phyloP scores from a whole-genome alignment of 257 asterid genomes.

The Mentha longifolia region DNA sequence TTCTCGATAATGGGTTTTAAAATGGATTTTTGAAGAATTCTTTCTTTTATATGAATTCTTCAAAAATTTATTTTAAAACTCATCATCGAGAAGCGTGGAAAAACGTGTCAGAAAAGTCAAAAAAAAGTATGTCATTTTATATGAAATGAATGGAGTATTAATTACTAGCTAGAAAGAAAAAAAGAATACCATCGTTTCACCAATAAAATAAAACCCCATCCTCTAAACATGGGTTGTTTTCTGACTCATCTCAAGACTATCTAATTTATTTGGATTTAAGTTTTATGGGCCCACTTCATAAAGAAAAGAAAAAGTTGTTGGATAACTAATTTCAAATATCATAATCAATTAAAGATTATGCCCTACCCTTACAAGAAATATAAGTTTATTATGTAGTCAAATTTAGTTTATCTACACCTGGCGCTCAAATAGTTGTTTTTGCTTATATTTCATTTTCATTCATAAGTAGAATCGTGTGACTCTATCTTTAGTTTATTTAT shows the following conservation, averaged over 20 bases:
- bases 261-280: not conserved
- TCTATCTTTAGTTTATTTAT: not conserved
- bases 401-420: not conserved
- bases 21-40: too few relatives aligned
- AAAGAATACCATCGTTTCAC: conserved; percentile 6
- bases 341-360: conserved; percentile 16
- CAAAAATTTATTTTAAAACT: too few relatives aligned
- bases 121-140: too few relatives aligned
- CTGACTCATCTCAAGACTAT: conserved; percentile 1
- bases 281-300: not conserved
- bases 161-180: not conserved
- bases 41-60: too few relatives aligned
- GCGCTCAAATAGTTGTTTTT: not conserved
- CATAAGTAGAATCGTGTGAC: not conserved
- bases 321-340: conserved; percentile 23
- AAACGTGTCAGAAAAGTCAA: too few relatives aligned
- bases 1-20: too few relatives aligned
- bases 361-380: not conserved
- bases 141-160: too few relatives aligned
- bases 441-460: not conserved
- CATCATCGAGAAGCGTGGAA: too few relatives aligned
- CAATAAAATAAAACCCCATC: not conserved
- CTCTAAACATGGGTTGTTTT: not conserved
- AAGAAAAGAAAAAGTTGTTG: conserved; percentile 24
- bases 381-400: not conserved